Base-by-base conservation (phyloP, 345 rosid genomes). In the Boechera stricta region DNA sequence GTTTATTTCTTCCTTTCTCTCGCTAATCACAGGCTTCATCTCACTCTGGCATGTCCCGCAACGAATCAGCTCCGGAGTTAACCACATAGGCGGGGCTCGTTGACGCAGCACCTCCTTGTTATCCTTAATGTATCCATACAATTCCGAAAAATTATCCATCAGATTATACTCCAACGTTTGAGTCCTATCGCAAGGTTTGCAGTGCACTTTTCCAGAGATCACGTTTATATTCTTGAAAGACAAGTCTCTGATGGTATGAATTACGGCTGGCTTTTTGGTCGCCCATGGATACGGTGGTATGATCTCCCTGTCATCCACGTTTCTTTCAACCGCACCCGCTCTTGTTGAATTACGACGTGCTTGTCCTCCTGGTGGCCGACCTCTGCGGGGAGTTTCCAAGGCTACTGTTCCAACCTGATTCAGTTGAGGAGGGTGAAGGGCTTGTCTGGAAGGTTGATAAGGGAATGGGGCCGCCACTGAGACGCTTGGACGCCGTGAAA, bases 1-100 rank as follows among this genome's bases (percentile, higher is more conserved):
- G 54, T 91, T 94, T 18, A 91, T 91, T 12, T 59, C 39, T 56
- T 85, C 82, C 79, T 80, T 91, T 59, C 87, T 83, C 32, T 54
- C 73, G 0, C 85, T 6, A 21, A 87, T 72, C 76, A 88, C 77
- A 1, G 96, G 96, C 82, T 76, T 87, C 67, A 84, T 87, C 21
- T 72, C 89, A 16, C 75, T 86, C 1, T 77, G 49, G 67, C 96
- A 91, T 24, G 62, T 69, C 66, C 12, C 48, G 75, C 97, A 94
- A 5, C 26, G 54, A 2, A 82, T 85, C 62, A 87, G 69, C 24
- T 21, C 61, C 0, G 98, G 92, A 44, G 15, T 76, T 80, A 49
- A 77, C 98, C 98, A 92, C 7, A 29, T 74, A 4, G 28, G 4
- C 0, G 95, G 91, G 0, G 98, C 97, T 60, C 97, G 74, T 2